Conservation (phyloP, 1,284 basidiomycete genomes). For the Ganoderma meredithae region DNA sequence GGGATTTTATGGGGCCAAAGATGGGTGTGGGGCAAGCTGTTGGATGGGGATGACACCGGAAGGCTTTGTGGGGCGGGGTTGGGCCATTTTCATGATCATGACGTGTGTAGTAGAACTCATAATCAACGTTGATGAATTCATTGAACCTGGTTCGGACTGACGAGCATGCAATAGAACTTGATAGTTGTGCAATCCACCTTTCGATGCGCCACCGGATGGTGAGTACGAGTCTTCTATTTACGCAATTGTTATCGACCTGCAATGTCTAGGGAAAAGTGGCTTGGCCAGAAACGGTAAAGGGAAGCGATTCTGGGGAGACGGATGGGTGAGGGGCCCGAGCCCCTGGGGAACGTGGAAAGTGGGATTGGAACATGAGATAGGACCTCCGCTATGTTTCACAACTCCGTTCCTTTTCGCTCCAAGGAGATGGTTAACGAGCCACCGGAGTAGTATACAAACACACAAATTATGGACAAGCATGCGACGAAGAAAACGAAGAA, state of each 20-base stretch:
- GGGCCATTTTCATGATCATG: conserved; percentile 24
- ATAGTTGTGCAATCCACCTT: too few species aligned
- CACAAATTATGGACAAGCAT: neutral
- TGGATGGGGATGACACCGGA: neutral
- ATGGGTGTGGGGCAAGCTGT: conserved; percentile 2
- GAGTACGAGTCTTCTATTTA: too few species aligned
- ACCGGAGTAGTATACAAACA: conserved; percentile 2
- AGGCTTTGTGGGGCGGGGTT: neutral
- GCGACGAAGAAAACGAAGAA: conserved; percentile 1
- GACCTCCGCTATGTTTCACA: neutral
- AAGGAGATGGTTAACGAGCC: neutral
- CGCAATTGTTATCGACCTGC: too few species aligned
- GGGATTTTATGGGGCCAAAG: neutral
- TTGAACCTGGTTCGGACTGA: neutral
- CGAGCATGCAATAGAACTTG: neutral
- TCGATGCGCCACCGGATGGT: too few species aligned
- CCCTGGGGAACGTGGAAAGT: too few species aligned
- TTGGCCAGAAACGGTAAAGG: too few species aligned
- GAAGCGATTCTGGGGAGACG: too few species aligned
- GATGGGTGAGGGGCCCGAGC: neutral
- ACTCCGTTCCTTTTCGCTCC: neutral
- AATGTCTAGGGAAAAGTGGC: too few species aligned
- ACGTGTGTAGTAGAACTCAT: conserved; percentile 22
- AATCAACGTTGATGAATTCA: conserved; percentile 23
- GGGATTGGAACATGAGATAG: too few species aligned